These are phyloP conservation scores for Starmera stellimalicola DNA, from an alignment of 1,139 yeast species.

Conservation along the genomic window DNA sequence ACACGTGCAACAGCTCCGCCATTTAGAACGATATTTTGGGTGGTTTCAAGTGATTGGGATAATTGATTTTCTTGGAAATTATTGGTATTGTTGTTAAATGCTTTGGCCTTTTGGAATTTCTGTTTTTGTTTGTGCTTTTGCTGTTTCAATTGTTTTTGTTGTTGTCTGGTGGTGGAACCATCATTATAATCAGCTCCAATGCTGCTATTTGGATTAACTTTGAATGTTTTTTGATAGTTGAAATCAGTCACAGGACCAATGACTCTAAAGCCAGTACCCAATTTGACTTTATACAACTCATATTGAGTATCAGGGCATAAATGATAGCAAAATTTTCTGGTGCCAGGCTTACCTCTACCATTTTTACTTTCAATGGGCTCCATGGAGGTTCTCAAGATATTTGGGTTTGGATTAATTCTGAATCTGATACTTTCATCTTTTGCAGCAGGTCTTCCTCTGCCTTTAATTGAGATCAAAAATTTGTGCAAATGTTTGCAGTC, in stretches of 20 bases:
- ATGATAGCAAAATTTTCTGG: constrained; percentile 9
- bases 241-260: constrained; percentile 4
- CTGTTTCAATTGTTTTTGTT: not conserved
- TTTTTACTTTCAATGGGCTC: constrained; percentile 9
- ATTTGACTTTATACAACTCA: constrained; percentile 6
- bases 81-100: not conserved
- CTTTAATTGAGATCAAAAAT: constrained; percentile 77
- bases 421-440: constrained; percentile 8
- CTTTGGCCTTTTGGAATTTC: not conserved
- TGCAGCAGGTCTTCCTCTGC: constrained; percentile 68
- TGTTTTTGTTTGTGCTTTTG: not conserved
- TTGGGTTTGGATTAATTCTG: constrained; percentile 8
- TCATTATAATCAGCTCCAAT: not conserved
- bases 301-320: constrained; percentile 8
- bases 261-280: constrained; percentile 8
- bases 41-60: too few species aligned
- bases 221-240: constrained; percentile 1
- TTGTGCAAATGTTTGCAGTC: constrained; percentile 75
- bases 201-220: constrained; percentile 1
- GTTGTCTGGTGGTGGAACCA: constrained; percentile 3
- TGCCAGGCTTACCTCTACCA: constrained; percentile 5
- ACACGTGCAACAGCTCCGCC: too few species aligned
- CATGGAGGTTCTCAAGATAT: constrained; percentile 1
- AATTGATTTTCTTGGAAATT: too few species aligned
- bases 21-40: too few species aligned